Evolutionary conservation across 1,284 basidiomycete species (phyloP).

Genomic region (Austroboletus niveus): DNA sequence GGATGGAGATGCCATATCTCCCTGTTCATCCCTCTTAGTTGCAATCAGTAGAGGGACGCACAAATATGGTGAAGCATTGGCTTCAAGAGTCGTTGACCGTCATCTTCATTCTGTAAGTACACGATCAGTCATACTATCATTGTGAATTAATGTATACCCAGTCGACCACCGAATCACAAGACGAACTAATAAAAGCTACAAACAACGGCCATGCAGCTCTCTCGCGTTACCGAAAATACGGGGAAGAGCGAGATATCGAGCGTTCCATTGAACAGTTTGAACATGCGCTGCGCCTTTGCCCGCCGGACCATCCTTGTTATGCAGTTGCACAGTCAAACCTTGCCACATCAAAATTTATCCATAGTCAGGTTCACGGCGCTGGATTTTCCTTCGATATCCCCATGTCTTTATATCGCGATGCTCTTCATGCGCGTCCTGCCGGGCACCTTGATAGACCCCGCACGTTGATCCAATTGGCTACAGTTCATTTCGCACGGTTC

Average conservation of each 20-base stretch:
- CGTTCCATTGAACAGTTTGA: neutral
- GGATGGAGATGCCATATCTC: too few relatives aligned
- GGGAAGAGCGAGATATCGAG: neutral
- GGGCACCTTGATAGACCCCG: neutral
- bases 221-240: neutral
- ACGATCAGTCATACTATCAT: too few relatives aligned
- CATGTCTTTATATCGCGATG: neutral
- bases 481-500: neutral
- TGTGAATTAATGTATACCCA: neutral
- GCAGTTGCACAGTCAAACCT: neutral
- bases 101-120: neutral
- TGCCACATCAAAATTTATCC: neutral
- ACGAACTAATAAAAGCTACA: neutral
- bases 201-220: neutral
- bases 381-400: neutral
- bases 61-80: too few relatives aligned
- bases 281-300: neutral
- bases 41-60: too few relatives aligned
- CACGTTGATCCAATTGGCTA: neutral
- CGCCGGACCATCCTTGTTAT: neutral
- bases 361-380: neutral
- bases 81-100: too few relatives aligned
- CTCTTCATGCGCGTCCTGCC: neutral
- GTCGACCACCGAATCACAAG: neutral
- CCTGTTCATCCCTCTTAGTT: too few relatives aligned